A percentile compares a stretch with the other conserved stretches of the same genome.
These are phyloP conservation scores for Tilletia horrida DNA, from an alignment of 1,284 basidiomycete genomes.

Conservation along the genomic window DNA sequence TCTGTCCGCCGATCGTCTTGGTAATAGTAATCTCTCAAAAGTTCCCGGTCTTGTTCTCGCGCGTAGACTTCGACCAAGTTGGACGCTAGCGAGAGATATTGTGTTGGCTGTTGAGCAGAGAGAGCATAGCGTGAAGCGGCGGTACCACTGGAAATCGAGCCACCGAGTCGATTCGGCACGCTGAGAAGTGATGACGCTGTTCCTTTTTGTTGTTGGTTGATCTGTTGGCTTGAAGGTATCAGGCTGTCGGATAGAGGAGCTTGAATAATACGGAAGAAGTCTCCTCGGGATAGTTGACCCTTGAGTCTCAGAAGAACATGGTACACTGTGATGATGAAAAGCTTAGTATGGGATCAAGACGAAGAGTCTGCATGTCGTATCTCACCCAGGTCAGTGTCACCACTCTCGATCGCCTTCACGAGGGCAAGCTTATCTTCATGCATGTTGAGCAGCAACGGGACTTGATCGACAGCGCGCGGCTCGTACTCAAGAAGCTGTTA, in stretches of 20 bases:
- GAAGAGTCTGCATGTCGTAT: conserved; percentile 12
- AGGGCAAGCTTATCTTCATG: conserved; percentile 86
- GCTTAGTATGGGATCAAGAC: conserved; percentile 6
- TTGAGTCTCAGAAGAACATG: conserved; percentile 57
- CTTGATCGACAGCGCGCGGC: conserved; percentile 81
- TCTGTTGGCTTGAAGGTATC: conserved; percentile 29
- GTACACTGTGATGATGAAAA: conserved; percentile 26
- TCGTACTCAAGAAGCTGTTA: conserved; percentile 84
- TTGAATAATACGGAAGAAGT: conserved; percentile 92
- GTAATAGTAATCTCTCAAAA: conserved; percentile 94
- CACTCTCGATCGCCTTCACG: conserved; percentile 84
- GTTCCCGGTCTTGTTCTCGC: conserved; percentile 66
- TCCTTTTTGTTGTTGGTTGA: background rate
- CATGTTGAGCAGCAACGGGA: conserved; percentile 87
- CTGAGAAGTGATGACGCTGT: conserved; percentile 9
- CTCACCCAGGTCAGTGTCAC: conserved; percentile 88
- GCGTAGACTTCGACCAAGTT: conserved; percentile 50
- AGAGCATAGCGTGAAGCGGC: conserved; percentile 7
- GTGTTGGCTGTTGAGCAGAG: conserved; percentile 16
- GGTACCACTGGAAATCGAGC: background rate
- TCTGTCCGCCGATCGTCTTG: conserved; percentile 93
- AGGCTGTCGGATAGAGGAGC: conserved; percentile 50
- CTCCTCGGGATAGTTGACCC: conserved; percentile 75
- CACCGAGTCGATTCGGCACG: conserved; percentile 12
- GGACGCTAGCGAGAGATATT: conserved; percentile 39